Percentiles rank a stretch among this genome's conserved stretches.
Evolutionary conservation across 331 rosid species (phyloP).

Genomic region (Telfairia occidentalis): DNA sequence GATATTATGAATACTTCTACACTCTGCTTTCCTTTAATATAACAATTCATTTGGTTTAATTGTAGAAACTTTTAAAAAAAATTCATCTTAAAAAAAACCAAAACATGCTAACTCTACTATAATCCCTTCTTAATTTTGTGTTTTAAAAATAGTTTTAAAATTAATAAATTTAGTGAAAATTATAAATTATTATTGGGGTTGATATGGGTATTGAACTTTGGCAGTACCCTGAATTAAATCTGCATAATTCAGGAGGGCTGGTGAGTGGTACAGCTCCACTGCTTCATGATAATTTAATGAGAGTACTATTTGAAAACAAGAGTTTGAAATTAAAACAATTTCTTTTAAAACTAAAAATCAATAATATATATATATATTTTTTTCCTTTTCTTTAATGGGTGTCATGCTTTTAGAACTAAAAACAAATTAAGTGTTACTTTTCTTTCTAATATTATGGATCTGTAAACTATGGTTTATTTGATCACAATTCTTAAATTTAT

Average conservation of each 20-base stretch:
- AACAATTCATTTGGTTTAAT: no score
- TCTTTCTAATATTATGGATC: neutral
- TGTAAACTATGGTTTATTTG: neutral
- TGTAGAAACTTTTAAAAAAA: no score
- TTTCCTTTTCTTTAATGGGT: neutral
- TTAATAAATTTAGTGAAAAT: no score
- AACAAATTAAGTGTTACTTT: no score
- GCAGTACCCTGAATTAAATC: neutral
- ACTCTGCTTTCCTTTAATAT: no score
- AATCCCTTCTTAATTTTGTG: neutral
- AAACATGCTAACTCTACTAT: neutral
- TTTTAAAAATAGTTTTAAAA: no score
- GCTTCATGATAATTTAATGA: neutral
- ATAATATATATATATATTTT: neutral
- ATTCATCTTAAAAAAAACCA: neutral
- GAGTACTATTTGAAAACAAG: neutral
- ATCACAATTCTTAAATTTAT: neutral
- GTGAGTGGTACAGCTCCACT: neutral
- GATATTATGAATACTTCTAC: no score
- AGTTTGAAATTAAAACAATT: no score
- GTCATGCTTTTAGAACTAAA: no score
- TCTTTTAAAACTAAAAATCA: neutral
- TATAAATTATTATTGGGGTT: neutral
- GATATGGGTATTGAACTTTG: neutral
- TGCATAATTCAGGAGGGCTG: conserved; percentile 2